phyloP scores from a whole-genome alignment of 345 rosid species.

The Eucalyptus shirleyi region DNA sequence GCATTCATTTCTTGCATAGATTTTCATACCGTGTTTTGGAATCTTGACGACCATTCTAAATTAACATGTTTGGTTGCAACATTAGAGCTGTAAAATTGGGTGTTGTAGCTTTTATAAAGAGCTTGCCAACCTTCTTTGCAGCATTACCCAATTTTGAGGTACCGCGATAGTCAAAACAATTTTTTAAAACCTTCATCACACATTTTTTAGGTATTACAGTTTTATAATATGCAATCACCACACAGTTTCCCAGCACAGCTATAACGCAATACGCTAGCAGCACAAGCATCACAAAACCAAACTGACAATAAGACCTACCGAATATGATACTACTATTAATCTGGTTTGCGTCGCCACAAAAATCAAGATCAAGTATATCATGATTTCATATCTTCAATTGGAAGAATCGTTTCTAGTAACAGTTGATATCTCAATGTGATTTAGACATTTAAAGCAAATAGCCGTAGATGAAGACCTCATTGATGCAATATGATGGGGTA shows the following conservation, averaged over 20 bases:
- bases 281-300: neutral
- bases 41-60: neutral
- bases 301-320: neutral
- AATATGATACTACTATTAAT: neutral
- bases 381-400: too few relatives aligned
- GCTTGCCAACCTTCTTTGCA: neutral
- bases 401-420: neutral
- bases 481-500: neutral
- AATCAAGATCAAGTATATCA: neutral
- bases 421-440: neutral
- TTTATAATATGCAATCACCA: neutral
- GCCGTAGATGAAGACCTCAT: neutral
- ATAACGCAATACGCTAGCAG: neutral
- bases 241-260: neutral
- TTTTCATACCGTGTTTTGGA: neutral
- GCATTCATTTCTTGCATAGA: neutral
- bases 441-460: neutral
- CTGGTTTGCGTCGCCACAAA: accelerated
- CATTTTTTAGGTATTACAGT: neutral
- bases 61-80: neutral
- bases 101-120: neutral
- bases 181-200: neutral
- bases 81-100: neutral
- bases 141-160: neutral
- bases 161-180: neutral